These are phyloP conservation scores for Apiotrichum montevideense DNA, from an alignment of 1,284 basidiomycete species.

Conservation along the genomic window DNA sequence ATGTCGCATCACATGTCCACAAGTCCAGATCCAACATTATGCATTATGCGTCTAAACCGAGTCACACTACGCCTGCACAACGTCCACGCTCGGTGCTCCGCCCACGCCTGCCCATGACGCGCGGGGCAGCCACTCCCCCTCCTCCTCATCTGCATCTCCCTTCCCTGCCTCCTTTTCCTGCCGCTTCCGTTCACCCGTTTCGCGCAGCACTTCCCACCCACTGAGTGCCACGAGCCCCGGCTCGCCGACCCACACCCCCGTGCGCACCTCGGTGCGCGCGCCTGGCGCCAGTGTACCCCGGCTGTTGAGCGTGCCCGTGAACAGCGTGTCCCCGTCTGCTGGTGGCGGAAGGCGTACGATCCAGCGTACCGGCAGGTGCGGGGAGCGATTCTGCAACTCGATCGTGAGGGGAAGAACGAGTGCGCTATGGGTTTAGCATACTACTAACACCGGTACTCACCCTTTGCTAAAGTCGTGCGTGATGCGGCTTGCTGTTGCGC, in stretches of 20 bases:
- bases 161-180: too few relatives aligned
- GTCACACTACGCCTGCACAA: neutral
- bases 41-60: neutral
- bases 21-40: neutral
- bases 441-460: constrained; percentile 48
- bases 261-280: constrained; percentile 5
- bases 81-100: neutral
- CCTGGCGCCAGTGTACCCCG: constrained; percentile 26
- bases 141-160: neutral
- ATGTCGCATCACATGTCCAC: too few relatives aligned
- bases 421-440: constrained; percentile 48
- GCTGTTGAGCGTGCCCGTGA: constrained; percentile 21
- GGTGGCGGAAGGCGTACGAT: constrained; percentile 26
- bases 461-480: constrained; percentile 62
- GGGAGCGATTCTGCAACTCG: constrained; percentile 56
- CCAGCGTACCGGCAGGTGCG: constrained; percentile 26
- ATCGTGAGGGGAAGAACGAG: constrained; percentile 57
- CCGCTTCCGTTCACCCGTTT: constrained; percentile 8
- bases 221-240: constrained; percentile 23
- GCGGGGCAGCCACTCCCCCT: constrained; percentile 1
- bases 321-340: constrained; percentile 6
- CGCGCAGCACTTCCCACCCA: constrained; percentile 27
- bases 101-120: constrained; percentile 5
- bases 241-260: constrained; percentile 24
- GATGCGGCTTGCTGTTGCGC: constrained; percentile 35